Evolutionary conservation across 2,329 filamentous ascomycete species (phyloP).

Genomic region (Ceratocystis albifundus): DNA sequence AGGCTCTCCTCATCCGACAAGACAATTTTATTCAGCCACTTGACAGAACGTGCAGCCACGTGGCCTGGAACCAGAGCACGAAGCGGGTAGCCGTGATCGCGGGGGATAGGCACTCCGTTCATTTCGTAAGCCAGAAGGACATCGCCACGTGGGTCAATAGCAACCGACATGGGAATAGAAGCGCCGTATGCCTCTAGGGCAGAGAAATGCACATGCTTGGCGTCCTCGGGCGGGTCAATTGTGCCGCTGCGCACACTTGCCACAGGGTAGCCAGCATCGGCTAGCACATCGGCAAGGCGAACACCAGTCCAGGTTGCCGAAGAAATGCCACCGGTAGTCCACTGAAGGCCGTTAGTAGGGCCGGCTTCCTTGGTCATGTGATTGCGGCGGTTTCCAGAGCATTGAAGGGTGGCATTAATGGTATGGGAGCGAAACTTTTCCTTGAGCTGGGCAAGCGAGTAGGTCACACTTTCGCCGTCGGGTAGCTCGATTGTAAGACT

Average conservation of each 20-base stretch:
- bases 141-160: constrained; percentile 49
- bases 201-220: constrained; percentile 46
- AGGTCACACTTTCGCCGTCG: constrained; percentile 42
- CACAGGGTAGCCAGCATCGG: constrained; percentile 43
- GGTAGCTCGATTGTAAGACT: constrained; percentile 44
- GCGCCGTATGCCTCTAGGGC: constrained; percentile 50
- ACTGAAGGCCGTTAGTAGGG: constrained; percentile 47
- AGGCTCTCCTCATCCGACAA: constrained; percentile 55
- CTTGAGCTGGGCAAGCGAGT: constrained; percentile 45
- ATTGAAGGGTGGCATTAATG: constrained; percentile 47
- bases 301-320: constrained; percentile 50
- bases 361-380: constrained; percentile 43
- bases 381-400: constrained; percentile 47
- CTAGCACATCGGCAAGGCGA: constrained; percentile 43
- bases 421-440: constrained; percentile 39
- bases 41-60: constrained; percentile 56
- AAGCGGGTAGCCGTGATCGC: constrained; percentile 55
- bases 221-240: constrained; percentile 25
- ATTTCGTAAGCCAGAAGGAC: constrained; percentile 56
- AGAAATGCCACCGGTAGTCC: constrained; percentile 49
- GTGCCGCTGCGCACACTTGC: constrained; percentile 13
- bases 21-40: constrained; percentile 55
- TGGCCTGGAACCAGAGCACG: constrained; percentile 52
- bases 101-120: constrained; percentile 52
- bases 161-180: constrained; percentile 49